These are phyloP conservation scores for Penicillium brasilianum DNA, from an alignment of 2,329 filamentous ascomycete genomes.

Conservation along the genomic window DNA sequence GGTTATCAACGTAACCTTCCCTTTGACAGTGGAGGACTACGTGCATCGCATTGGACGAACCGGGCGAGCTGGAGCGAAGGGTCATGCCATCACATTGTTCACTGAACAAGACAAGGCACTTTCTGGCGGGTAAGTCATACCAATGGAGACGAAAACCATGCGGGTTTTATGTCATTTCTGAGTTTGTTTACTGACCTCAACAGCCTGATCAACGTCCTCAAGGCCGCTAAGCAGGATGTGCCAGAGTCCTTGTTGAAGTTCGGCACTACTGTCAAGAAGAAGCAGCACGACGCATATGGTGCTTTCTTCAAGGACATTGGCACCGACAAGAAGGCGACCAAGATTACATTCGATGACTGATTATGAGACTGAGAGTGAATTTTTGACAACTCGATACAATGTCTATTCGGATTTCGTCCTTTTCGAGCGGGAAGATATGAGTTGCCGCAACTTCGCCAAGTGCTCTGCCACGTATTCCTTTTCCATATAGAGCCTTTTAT, in stretches of 20 bases:
- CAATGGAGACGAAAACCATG: not conserved
- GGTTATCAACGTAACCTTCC: constrained; percentile 94
- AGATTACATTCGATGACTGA: constrained; percentile 82
- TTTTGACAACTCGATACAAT: not conserved
- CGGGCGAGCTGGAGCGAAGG: constrained; percentile 87
- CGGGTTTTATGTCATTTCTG: not conserved
- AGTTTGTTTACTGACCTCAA: constrained; percentile 26
- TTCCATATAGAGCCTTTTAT: constrained; percentile 44
- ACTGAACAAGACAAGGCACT: constrained; percentile 93
- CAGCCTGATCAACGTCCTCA: constrained; percentile 91
- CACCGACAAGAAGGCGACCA: constrained; percentile 80
- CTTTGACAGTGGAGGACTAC: constrained; percentile 93
- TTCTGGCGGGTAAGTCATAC: constrained; percentile 75
- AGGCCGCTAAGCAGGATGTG: constrained; percentile 87
- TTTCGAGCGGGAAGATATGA: constrained; percentile 24
- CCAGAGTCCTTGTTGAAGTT: constrained; percentile 93
- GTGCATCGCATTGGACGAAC: constrained; percentile 96
- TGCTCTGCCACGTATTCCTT: constrained; percentile 38
- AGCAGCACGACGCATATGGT: constrained; percentile 92
- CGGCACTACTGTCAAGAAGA: constrained; percentile 98
- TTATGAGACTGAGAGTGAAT: constrained; percentile 36
- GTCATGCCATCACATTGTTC: constrained; percentile 89
- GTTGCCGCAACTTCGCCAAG: constrained; percentile 28
- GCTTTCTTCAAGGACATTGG: constrained; percentile 93
- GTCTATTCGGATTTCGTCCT: constrained; percentile 30